Base-by-base conservation (phyloP, 2,329 filamentous ascomycete genomes). In the Pestalotiopsis sp. region DNA sequence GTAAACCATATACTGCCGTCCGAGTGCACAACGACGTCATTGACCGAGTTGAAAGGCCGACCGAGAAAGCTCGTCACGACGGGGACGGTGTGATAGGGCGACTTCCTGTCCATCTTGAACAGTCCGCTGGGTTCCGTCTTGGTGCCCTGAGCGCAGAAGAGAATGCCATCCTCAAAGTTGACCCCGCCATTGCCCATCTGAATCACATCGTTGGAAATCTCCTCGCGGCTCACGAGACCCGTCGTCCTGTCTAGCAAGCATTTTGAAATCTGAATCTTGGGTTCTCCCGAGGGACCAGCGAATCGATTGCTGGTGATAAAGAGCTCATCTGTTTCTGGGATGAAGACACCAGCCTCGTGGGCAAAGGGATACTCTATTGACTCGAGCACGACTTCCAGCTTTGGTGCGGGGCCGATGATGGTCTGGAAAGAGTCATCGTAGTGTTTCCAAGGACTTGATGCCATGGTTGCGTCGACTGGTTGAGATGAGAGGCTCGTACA, bases 1-100 rank as follows among this genome's bases (percentile, higher is more conserved):
- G 83, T 85, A 71, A 86, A 85, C 82, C 83, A 86, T 26, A 86
- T 78, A 5, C 76, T 77, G 3, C 81, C 81, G 67, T 84, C 82
- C 1, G 69, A 70, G 58, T 79, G 75, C 14, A 83, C 75, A 5
- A 84, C 79, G 3, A 86, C 81, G 66, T 86, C 84, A 68, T 85
- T 85, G 58, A 83, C 75, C 2, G 81, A 84, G 71, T 85, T 86
- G 73, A 86, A 86, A 2, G 78, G 75, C 6, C 82, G 75, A 1
- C 81, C 82, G 48, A 81, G 73, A 71, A 81, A 86, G 2, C 78
- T 79, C 14, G 72, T 79, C 1, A 83, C 68, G 2, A 85, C 52
- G 0, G 70, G 63, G 0, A 66, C 64, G 1, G 71, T 75, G 4
- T 69, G 63, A 30, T 81, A 77, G 0, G 79, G 79, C 3, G 78